Evolutionary conservation across 495 filamentous ascomycete genomes (phyloP), one percentile per base, ranked within the genome.

Genomic region (Annulohypoxylon nitens): DNA sequence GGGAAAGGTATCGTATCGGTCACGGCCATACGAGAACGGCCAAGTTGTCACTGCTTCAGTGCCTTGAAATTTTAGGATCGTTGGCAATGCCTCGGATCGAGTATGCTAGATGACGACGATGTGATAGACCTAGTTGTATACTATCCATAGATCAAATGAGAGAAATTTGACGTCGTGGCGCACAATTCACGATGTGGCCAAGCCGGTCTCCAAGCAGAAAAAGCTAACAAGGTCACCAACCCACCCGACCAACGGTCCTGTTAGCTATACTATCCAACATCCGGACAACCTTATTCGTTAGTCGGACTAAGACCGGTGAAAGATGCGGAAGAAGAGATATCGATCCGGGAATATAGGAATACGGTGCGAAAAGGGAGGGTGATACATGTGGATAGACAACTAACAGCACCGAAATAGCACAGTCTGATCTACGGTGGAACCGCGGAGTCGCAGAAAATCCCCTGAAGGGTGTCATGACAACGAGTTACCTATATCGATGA

Each of bases 1-100:
- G 55, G 73, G 73, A 71, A 75, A 69, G 61, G 73, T 48, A 67
- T 64, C 53, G 14, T 64, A 75, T 70, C 53, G 34, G 33, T 64
- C 26, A 75, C 45, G 60, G 33, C 73, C 73, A 75, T 72, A 75
- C 73, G 61, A 34, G 36, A 65, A 53, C 65, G 68, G 64, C 64
- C 69, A 75, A 72, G 73, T 75, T 39, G 64, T 61, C 65, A 25
- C 66, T 59, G 39, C 41, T 14, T 59, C 57, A 14, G 59, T 39
- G 12, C 18, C 33, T 53, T 65, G 33, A 6, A 23, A 11, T 18
- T 51, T 14, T 47, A 18, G 36, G 68, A 48, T 71, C 61, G 60
- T 69, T 36, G 36, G 53, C 47, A 36, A 61, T 50, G 69, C 47
- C 26, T 57, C 64, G 33, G 61, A 65, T 57, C 64, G 53, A 39